Conservation (phyloP, 345 rosid genomes). For the Euphorbia lathyris region DNA sequence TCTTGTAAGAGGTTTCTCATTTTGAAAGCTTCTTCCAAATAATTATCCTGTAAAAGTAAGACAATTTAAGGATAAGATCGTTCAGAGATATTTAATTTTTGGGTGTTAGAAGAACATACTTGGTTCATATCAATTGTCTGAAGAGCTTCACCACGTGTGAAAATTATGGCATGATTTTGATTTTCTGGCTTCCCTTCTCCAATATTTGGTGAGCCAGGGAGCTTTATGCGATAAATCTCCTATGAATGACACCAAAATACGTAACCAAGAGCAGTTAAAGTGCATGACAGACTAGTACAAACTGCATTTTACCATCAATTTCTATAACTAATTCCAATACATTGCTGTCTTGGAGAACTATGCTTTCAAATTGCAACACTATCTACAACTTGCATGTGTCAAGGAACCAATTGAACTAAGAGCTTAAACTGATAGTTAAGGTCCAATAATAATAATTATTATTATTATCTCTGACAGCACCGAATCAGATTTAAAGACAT, state of each 20-base stretch:
- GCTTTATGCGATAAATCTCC: constrained; percentile 90
- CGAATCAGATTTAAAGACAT: background rate
- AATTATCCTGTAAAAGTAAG: constrained; percentile 59
- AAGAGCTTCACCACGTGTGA: constrained; percentile 95
- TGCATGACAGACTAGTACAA: background rate
- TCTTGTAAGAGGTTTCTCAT: constrained; percentile 97
- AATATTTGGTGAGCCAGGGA: constrained; percentile 89
- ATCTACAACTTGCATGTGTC: background rate
- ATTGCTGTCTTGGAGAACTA: background rate
- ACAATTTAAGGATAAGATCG: constrained; percentile 22
- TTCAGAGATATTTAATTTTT: constrained; percentile 8
- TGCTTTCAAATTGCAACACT: background rate
- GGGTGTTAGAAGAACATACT: constrained; percentile 38
- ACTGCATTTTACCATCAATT: constrained; percentile 1
- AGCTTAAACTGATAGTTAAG: no score
- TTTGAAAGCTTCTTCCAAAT: constrained; percentile 92
- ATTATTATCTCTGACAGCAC: no score
- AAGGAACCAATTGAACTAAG: no score
- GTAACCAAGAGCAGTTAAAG: background rate
- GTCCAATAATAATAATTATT: no score
- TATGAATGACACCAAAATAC: constrained; percentile 19
- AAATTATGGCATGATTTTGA: constrained; percentile 86
- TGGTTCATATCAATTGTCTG: constrained; percentile 98
- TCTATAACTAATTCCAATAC: background rate
- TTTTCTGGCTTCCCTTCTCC: constrained; percentile 99